Conservation (phyloP, 176 grass and related monocot species). For the Oryza glumipatula region DNA sequence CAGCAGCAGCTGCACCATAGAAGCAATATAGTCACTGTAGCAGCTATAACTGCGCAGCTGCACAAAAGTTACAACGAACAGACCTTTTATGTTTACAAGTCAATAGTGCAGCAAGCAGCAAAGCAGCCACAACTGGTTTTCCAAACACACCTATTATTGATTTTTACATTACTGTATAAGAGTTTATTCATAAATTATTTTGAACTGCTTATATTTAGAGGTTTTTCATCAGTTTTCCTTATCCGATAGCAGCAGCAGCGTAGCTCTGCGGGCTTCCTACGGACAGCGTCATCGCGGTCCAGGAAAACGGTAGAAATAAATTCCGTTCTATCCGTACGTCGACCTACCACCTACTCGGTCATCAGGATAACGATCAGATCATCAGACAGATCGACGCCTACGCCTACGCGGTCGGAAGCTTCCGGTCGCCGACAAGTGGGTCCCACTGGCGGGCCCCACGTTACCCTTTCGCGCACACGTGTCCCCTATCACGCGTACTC, state of each 20-base stretch:
- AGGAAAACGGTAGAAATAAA: slow-evolving; percentile 7
- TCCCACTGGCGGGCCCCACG: not conserved
- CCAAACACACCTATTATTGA: too few species aligned
- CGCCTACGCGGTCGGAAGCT: not conserved
- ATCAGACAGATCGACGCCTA: not conserved
- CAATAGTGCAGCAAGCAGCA: too few species aligned
- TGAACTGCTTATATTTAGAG: too few species aligned
- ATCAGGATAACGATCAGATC: not conserved
- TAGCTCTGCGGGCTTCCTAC: not conserved
- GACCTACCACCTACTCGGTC: not conserved
- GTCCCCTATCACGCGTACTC: not conserved
- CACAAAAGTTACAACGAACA: too few species aligned
- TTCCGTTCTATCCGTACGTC: not conserved
- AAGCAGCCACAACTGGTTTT: too few species aligned
- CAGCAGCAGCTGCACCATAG: too few species aligned
- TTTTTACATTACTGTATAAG: too few species aligned
- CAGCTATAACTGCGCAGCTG: too few species aligned
- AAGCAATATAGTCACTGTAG: too few species aligned
- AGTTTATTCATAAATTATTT: too few species aligned
- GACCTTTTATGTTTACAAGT: too few species aligned
- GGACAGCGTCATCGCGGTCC: not conserved
- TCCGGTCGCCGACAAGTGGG: not conserved
- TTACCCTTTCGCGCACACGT: not conserved
- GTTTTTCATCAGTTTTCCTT: too few species aligned
- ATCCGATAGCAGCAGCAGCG: not conserved